A percentile compares a stretch with the other conserved stretches of the same genome.
Evolutionary conservation across 2,329 filamentous ascomycete species (phyloP).

Genomic region (Penicillium paneum): DNA sequence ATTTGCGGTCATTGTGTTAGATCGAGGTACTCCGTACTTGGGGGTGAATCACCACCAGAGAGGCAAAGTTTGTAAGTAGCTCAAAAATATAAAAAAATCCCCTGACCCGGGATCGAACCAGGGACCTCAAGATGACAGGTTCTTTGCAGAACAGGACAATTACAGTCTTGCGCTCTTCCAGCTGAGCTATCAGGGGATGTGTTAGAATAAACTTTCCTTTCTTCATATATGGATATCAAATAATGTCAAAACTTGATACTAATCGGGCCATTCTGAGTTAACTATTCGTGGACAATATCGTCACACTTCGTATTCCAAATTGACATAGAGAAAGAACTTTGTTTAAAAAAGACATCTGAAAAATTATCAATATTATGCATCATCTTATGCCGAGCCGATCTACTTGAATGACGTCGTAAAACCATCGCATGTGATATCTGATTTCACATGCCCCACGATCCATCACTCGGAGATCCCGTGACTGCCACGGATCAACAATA

Average conservation of each 20-base stretch:
- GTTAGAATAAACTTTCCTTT: background rate
- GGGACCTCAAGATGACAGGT: conserved; percentile 3
- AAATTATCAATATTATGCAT: background rate
- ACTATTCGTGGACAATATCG: background rate
- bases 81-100: background rate
- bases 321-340: background rate
- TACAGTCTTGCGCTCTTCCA: conserved; percentile 9
- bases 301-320: too few relatives aligned
- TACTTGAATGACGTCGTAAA: background rate
- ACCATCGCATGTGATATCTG: conserved; percentile 3
- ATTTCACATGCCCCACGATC: conserved; percentile 12
- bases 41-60: background rate
- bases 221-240: background rate
- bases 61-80: background rate
- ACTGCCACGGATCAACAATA: conserved; percentile 27
- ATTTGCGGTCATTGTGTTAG: background rate
- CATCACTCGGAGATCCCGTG: conserved; percentile 23
- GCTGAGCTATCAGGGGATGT: conserved; percentile 5
- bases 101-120: conserved; percentile 6
- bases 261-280: background rate
- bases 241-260: background rate
- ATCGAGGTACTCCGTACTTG: too few relatives aligned
- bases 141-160: background rate
- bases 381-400: background rate
- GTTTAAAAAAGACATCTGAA: background rate